These are phyloP conservation scores for Ophiognomonia clavigignenti-juglandacearum DNA, from an alignment of 2,329 filamentous ascomycete species.

Conservation along the genomic window DNA sequence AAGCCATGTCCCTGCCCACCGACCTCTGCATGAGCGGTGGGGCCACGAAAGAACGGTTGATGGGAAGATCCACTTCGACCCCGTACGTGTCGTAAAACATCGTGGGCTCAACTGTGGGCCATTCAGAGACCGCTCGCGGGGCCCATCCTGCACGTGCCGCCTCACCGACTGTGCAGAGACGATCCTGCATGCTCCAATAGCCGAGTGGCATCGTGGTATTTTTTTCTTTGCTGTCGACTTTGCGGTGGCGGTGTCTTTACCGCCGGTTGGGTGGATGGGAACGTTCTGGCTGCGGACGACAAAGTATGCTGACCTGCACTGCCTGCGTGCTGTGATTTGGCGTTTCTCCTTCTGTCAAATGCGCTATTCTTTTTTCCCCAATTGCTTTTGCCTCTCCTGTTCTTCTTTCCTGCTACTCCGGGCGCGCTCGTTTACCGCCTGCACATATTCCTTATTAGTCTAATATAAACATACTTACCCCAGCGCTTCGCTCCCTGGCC, in stretches of 20 bases:
- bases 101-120: not conserved
- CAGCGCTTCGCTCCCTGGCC: not conserved
- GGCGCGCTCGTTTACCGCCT: not conserved
- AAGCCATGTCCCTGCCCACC: not conserved
- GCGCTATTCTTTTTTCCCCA: not conserved
- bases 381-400: not conserved
- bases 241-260: not conserved
- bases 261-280: not conserved
- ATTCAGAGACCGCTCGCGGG: not conserved
- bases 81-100: not conserved
- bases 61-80: not conserved
- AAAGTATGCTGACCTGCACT: not conserved
- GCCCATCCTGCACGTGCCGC: constrained; percentile 6
- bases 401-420: not conserved
- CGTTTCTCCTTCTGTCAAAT: too few relatives aligned
- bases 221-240: not conserved
- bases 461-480: not conserved
- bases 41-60: not conserved
- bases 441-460: not conserved
- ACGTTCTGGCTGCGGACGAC: not conserved
- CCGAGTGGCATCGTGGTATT: not conserved
- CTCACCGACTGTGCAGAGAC: constrained; percentile 5
- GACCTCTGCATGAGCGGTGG: not conserved
- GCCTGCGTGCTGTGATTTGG: not conserved
- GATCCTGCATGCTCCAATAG: not conserved